phyloP scores from a whole-genome alignment of 768 basidiomycete species.

The Podaxis pistillaris region DNA sequence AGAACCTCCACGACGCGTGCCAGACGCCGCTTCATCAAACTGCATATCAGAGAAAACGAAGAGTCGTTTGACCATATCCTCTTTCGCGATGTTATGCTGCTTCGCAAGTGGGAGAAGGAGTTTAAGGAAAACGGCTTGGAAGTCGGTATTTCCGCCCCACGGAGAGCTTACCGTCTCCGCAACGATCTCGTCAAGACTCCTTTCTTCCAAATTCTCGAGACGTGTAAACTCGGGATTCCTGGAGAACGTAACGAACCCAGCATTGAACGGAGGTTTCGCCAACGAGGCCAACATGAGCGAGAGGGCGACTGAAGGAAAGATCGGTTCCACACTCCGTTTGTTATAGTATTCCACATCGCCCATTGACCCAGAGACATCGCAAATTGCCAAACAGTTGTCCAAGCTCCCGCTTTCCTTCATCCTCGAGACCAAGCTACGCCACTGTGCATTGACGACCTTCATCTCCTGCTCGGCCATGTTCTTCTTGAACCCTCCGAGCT shows the following conservation, averaged over 20 bases:
- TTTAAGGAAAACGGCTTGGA: constrained; percentile 58
- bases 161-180: constrained; percentile 28
- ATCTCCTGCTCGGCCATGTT: constrained; percentile 31
- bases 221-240: constrained; percentile 43
- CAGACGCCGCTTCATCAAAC: constrained; percentile 42
- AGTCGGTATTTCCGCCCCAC: constrained; percentile 64
- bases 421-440: constrained; percentile 55
- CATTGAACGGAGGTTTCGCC: constrained; percentile 61
- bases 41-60: constrained; percentile 84
- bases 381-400: constrained; percentile 63
- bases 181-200: constrained; percentile 37
- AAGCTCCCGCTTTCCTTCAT: constrained; percentile 55
- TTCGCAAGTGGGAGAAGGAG: constrained; percentile 63
- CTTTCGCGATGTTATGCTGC: constrained; percentile 51
- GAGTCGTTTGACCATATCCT: constrained; percentile 73
- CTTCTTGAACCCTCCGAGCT: constrained; percentile 25
- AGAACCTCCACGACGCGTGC: not conserved
- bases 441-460: constrained; percentile 62
- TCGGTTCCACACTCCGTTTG: constrained; percentile 35
- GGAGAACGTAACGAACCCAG: constrained; percentile 71
- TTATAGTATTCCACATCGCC: constrained; percentile 28
- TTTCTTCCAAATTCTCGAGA: constrained; percentile 38
- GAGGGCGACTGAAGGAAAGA: constrained; percentile 61
- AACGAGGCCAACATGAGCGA: constrained; percentile 64
- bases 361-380: constrained; percentile 79